Percentiles rank a stretch among this genome's conserved stretches.
These are phyloP conservation scores for Chrysanthemum lavandulifolium DNA, from an alignment of 129 eudicot genomes.

Conservation along the genomic window DNA sequence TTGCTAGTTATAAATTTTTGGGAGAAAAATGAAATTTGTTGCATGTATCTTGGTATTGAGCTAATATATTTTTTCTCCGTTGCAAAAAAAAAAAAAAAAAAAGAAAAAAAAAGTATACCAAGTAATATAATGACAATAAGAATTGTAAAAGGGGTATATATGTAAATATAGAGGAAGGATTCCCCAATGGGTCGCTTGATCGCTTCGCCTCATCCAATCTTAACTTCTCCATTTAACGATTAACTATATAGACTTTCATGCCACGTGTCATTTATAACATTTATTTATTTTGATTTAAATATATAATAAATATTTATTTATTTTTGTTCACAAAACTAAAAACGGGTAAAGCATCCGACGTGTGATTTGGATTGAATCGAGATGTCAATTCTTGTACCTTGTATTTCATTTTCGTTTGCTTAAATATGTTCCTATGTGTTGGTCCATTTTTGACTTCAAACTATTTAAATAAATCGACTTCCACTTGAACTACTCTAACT, in stretches of 20 bases:
- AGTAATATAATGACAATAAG: too few relatives aligned
- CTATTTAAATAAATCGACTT: background rate
- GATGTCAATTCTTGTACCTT: background rate
- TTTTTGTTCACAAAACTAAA: background rate
- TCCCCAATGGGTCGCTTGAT: slow-evolving; percentile 1
- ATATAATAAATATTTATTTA: background rate
- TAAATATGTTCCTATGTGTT: background rate
- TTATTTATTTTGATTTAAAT: background rate
- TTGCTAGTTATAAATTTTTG: too few relatives aligned
- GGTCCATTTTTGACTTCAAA: background rate
- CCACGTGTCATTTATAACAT: background rate
- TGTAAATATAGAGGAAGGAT: slow-evolving; percentile 6
- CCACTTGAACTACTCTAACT: background rate
- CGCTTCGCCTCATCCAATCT: slow-evolving; percentile 26
- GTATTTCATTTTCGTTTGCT: background rate
- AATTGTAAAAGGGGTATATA: background rate
- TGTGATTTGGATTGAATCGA: slow-evolving; percentile 1
- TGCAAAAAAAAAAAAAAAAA: too few relatives aligned
- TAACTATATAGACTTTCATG: slow-evolving; percentile 2
- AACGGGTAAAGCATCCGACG: slow-evolving; percentile 13
- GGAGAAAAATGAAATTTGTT: too few relatives aligned
- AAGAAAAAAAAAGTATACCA: too few relatives aligned
- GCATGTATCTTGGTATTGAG: too few relatives aligned
- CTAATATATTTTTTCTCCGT: too few relatives aligned
- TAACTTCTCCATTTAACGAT: slow-evolving; percentile 16